Evolutionary conservation across 805 yeast species (phyloP).

Genomic region (Sugiyamaella lignohabitans): DNA sequence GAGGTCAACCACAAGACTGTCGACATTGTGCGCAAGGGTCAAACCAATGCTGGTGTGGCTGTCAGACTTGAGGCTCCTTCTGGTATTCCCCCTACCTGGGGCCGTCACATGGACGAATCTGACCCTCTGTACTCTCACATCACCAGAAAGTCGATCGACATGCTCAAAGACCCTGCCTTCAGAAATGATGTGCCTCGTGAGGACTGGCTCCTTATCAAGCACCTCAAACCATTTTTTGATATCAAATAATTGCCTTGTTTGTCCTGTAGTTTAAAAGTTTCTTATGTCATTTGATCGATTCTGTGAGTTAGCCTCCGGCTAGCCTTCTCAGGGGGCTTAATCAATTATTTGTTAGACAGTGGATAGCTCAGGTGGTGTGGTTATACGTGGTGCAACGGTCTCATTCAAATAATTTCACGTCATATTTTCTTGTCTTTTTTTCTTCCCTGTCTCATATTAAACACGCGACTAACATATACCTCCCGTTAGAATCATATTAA

Average conservation of each 20-base stretch:
- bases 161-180: conserved; percentile 98
- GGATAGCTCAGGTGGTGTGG: no score
- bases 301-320: no score
- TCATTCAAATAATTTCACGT: no score
- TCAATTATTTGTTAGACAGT: no score
- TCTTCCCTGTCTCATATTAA: no score
- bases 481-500: no score
- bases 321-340: no score
- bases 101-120: conserved; percentile 94
- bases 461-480: no score
- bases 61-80: conserved; percentile 86
- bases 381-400: no score
- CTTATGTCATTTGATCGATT: no score
- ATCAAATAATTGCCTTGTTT: conserved; percentile 43
- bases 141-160: conserved; percentile 84
- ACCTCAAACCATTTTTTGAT: conserved; percentile 81
- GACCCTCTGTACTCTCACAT: conserved; percentile 88
- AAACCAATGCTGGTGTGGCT: conserved; percentile 97
- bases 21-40: conserved; percentile 82
- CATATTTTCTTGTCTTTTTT: no score
- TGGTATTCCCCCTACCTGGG: conserved; percentile 90
- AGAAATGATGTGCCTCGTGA: conserved; percentile 89
- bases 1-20: conserved; percentile 91
- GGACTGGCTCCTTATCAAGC: conserved; percentile 89
- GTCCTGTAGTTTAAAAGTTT: background rate